These are phyloP conservation scores for Phytophthora parvispora DNA, from an alignment of 352 stramenopile species.

Conservation along the genomic window DNA sequence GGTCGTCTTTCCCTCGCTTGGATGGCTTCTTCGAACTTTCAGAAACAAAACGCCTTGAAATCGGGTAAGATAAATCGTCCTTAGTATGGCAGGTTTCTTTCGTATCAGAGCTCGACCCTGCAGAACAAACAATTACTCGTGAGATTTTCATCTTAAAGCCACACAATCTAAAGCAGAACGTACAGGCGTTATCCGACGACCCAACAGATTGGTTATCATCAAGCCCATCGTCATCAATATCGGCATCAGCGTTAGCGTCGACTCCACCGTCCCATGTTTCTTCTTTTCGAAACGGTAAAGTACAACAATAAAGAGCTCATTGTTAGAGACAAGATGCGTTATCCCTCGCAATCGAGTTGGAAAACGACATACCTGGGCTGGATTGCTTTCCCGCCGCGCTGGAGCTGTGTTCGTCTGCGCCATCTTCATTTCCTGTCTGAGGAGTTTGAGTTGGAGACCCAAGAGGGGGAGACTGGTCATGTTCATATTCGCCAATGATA, in stretches of 20 bases:
- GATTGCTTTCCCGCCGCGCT: constrained; percentile 40
- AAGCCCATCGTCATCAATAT: constrained; percentile 35
- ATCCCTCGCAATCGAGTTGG: background rate
- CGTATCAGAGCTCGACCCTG: constrained; percentile 35
- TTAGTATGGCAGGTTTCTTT: constrained; percentile 23
- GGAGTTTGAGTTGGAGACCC: constrained; percentile 25
- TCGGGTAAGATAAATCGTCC: constrained; percentile 6
- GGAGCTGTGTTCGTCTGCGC: constrained; percentile 42
- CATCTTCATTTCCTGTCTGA: constrained; percentile 36
- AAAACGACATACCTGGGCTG: constrained; percentile 42
- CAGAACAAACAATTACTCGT: constrained; percentile 2
- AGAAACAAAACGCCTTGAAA: constrained; percentile 3
- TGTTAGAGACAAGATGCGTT: background rate
- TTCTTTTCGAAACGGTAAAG: too few species aligned
- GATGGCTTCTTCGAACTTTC: constrained; percentile 22
- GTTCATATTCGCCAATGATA: constrained; percentile 4
- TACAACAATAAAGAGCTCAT: background rate
- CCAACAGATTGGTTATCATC: constrained; percentile 39
- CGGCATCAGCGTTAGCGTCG: constrained; percentile 30
- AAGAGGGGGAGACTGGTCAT: constrained; percentile 12
- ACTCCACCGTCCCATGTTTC: constrained; percentile 28
- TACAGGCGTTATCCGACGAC: constrained; percentile 38
- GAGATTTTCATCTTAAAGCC: constrained; percentile 1
- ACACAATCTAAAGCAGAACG: constrained; percentile 1
- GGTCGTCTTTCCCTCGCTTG: constrained; percentile 42